These are phyloP conservation scores for Fusarium sp. DNA, from an alignment of 2,329 filamentous ascomycete species.

Conservation along the genomic window DNA sequence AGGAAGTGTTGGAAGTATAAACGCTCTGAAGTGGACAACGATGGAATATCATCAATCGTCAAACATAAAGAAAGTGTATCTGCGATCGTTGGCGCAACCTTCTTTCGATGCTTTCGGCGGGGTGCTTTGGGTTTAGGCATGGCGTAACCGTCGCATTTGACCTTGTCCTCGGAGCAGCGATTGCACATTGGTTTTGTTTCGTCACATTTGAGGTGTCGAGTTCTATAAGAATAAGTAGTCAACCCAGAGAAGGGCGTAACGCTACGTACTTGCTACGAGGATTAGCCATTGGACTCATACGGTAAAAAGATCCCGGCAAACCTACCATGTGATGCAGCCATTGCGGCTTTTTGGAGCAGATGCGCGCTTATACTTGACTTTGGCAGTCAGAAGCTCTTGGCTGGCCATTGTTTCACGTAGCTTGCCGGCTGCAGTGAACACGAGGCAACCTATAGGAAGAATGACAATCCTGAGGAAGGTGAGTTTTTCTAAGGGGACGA, in stretches of 20 bases:
- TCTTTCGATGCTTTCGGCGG: neutral
- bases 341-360: neutral
- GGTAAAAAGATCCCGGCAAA: neutral
- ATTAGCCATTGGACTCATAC: neutral
- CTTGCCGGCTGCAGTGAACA: neutral
- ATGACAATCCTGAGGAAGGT: neutral
- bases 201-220: neutral
- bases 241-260: too few relatives aligned
- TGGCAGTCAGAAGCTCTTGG: neutral
- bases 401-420: neutral
- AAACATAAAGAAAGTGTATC: neutral
- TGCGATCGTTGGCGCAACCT: neutral
- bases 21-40: neutral
- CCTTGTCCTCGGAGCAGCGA: neutral
- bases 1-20: slow-evolving; percentile 1
- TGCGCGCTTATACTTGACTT: neutral
- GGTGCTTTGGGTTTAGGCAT: neutral
- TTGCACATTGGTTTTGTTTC: neutral
- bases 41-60: neutral
- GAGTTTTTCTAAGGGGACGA: neutral
- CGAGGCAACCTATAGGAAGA: neutral
- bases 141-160: neutral
- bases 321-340: neutral
- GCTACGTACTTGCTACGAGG: neutral
- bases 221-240: neutral